These are phyloP conservation scores for Fonsecaea nubica DNA, from an alignment of 2,329 filamentous ascomycete species.

Conservation along the genomic window DNA sequence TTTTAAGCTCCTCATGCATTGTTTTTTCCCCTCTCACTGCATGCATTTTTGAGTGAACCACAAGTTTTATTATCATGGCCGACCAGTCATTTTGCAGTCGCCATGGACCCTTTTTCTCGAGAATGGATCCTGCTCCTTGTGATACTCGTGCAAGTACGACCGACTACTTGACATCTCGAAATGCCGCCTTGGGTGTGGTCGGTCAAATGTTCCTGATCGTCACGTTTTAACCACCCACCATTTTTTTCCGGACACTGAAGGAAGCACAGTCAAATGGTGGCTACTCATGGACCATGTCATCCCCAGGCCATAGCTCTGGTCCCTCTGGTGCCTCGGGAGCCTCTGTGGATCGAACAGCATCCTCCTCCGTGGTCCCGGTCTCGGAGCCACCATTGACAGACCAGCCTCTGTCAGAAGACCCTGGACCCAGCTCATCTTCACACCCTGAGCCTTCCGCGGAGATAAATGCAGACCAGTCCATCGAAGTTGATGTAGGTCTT, in stretches of 20 bases:
- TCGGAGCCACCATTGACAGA: background rate
- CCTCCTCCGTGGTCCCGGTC: background rate
- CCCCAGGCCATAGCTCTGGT: background rate
- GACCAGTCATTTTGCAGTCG: background rate
- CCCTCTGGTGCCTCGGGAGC: background rate
- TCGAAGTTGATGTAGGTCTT: constrained; percentile 25
- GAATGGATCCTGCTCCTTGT: background rate
- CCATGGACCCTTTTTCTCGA: background rate
- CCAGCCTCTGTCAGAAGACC: background rate
- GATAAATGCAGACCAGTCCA: background rate
- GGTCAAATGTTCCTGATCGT: background rate
- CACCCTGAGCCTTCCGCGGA: background rate
- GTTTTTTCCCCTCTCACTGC: no score
- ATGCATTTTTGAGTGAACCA: no score
- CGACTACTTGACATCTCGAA: background rate
- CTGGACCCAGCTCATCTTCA: constrained; percentile 1
- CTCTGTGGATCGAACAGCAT: background rate
- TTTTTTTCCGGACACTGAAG: no score
- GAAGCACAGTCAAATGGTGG: background rate
- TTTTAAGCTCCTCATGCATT: no score
- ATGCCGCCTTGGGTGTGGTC: background rate
- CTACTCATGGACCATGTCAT: background rate
- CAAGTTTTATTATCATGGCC: no score
- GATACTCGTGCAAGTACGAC: no score
- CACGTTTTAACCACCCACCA: background rate